Conservation (phyloP, 2,329 filamentous ascomycete genomes). For the Xylaria digitata region DNA sequence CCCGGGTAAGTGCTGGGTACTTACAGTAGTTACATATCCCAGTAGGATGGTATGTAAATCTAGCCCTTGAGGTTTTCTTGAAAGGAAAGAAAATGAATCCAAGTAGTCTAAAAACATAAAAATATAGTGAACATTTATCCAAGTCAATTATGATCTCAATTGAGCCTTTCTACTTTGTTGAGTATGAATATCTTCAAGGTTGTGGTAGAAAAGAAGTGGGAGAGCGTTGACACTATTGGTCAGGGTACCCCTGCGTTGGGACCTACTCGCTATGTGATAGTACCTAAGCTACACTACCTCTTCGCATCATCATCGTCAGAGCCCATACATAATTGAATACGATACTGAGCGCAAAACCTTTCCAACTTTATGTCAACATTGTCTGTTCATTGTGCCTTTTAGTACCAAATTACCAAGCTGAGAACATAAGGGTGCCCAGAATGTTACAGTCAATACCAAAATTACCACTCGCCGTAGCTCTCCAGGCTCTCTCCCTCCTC, state of each 20-base stretch:
- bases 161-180: neutral
- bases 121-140: neutral
- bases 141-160: neutral
- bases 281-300: neutral
- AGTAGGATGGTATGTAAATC: neutral
- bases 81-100: neutral
- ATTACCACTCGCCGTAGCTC: conserved; percentile 46
- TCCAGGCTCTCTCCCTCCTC: conserved; percentile 52
- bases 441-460: conserved; percentile 27
- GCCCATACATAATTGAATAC: conserved; percentile 9
- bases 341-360: conserved; percentile 8
- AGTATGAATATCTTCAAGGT: neutral
- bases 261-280: neutral
- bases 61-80: neutral
- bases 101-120: neutral
- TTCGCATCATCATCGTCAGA: conserved; percentile 28
- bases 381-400: neutral
- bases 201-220: neutral
- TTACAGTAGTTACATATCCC: too few species aligned
- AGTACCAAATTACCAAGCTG: neutral
- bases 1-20: too few species aligned
- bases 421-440: neutral
- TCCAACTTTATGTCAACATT: conserved; percentile 17
- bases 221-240: conserved; percentile 28
- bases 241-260: conserved; percentile 1